Evolutionary conservation across 2,329 filamentous ascomycete genomes (phyloP).

Genomic region (Pestalotiopsis sp.): DNA sequence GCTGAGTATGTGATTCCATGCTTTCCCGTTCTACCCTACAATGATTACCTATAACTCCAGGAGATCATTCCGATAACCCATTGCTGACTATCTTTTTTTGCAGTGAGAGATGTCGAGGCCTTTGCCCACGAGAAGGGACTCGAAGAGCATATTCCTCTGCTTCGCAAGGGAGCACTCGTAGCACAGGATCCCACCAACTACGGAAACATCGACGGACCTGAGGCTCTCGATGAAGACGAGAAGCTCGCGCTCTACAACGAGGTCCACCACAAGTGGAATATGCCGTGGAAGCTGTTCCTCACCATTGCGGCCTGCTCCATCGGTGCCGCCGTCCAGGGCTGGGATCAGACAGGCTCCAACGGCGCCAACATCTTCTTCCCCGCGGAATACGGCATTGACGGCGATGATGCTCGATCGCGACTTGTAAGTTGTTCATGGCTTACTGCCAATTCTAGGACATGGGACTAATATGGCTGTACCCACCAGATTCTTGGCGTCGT

Average conservation of each 20-base stretch:
- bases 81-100: neutral
- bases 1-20: slow-evolving; percentile 33
- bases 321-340: slow-evolving; percentile 69
- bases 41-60: too few species aligned
- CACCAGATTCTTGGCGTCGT: slow-evolving; percentile 55
- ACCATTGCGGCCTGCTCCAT: slow-evolving; percentile 70
- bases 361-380: slow-evolving; percentile 65
- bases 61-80: neutral
- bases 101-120: slow-evolving; percentile 50
- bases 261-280: slow-evolving; percentile 66
- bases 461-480: neutral
- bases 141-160: slow-evolving; percentile 54
- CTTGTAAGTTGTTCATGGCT: slow-evolving; percentile 24
- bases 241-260: slow-evolving; percentile 61
- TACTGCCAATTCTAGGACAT: neutral
- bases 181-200: slow-evolving; percentile 68
- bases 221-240: slow-evolving; percentile 60
- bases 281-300: slow-evolving; percentile 62
- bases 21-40: neutral
- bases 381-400: slow-evolving; percentile 49
- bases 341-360: slow-evolving; percentile 67
- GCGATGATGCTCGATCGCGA: slow-evolving; percentile 20
- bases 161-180: slow-evolving; percentile 71
- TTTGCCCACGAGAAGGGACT: slow-evolving; percentile 63
- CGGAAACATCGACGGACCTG: slow-evolving; percentile 57